Base-by-base conservation (phyloP, 352 stramenopile species). In the Phytopythium aichiense region DNA sequence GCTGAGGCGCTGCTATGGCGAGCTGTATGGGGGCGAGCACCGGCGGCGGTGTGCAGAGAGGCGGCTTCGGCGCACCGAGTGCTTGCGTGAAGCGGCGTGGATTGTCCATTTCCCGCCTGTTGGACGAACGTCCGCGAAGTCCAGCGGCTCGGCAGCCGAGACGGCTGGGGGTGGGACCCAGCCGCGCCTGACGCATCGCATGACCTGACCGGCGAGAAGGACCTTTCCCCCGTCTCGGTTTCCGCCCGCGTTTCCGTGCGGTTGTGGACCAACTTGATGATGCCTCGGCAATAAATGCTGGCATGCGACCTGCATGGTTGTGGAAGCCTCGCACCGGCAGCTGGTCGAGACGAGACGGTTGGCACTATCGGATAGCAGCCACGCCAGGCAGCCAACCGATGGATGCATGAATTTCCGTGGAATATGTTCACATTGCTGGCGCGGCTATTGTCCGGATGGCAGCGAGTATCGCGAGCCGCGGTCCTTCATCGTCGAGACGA, bases 201-300 rank as follows among this genome's bases (percentile, higher is more conserved):
- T 38, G 37, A 38, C 33, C 53, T 58, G 53, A 49, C 54, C 23
- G 23, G 33, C 53, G 22, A 50, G 54, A 51, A 60, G 55, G 55
- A 60, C 55, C 55, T 60, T 59, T 30, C 40, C 37, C 51, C 50
- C 12, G 50, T 42, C 50, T 12, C 50, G 2, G 25, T 8, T 6
- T 38, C 49, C 13, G 25, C 48, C 6, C 4, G 22, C 25, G 9
- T 22, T 54, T 54, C 48, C 4, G 37, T 38, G 52, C 22, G n/a
- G 13, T 58, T 46, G 53, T 51, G 54, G 54, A 60, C 54, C 54
- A 60, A 60, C 37, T 16, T 58, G 49, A 31, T 35, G 51, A 38
- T 37, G 30, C 28, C 28, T 31, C 28, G 28, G 28, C 28, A 31
- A 31, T 5, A 31, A 31, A 31, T 31, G 28, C 28, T 31, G 7